These are phyloP conservation scores for Globisporangium yorkense DNA, from an alignment of 352 stramenopile genomes.

Conservation along the genomic window DNA sequence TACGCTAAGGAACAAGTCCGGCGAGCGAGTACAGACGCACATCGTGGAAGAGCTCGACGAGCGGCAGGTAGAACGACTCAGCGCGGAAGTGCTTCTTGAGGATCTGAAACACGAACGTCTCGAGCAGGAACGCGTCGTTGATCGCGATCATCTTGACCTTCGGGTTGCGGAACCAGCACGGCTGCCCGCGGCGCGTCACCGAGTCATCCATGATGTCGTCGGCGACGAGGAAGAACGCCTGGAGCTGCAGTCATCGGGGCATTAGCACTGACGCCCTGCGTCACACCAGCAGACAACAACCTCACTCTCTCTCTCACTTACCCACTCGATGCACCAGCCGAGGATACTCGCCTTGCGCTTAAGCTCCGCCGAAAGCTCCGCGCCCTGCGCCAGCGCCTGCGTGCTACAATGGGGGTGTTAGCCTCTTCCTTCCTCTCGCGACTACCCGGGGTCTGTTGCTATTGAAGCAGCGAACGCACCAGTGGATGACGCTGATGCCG, in stretches of 20 bases:
- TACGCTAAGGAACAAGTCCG: not conserved
- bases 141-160: conserved; percentile 93
- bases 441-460: not conserved
- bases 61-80: conserved; percentile 85
- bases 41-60: conserved; percentile 96
- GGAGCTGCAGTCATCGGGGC: conserved; percentile 46
- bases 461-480: conserved; percentile 19
- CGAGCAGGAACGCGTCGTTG: conserved; percentile 96
- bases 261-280: no score
- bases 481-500: conserved; percentile 94
- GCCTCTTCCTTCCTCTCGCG: not conserved
- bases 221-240: conserved; percentile 98
- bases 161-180: conserved; percentile 95
- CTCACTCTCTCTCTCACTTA: conserved; percentile 7
- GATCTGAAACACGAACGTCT: conserved; percentile 90
- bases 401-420: conserved; percentile 23
- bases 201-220: conserved; percentile 99
- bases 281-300: not conserved
- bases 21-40: conserved; percentile 19
- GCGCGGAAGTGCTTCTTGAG: conserved; percentile 85
- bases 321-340: conserved; percentile 98
- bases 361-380: conserved; percentile 51
- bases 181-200: conserved; percentile 92
- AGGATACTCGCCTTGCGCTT: conserved; percentile 89
- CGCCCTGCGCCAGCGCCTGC: conserved; percentile 45